Evolutionary conservation across 768 basidiomycete species (phyloP).

Genomic region (Xanthoconium stramineum): DNA sequence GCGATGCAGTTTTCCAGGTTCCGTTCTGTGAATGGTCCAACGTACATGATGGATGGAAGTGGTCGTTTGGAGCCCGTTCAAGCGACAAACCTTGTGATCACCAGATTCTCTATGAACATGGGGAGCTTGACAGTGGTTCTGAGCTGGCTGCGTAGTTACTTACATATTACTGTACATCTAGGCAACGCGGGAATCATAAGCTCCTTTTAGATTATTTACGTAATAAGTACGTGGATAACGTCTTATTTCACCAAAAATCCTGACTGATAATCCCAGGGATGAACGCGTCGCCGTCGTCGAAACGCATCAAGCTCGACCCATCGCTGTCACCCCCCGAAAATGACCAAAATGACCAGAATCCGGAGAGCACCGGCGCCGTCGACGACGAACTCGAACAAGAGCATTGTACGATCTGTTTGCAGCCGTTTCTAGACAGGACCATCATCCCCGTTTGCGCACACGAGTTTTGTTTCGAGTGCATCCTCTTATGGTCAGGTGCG

Average conservation of each 20-base stretch:
- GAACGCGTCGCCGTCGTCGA: conserved; percentile 23
- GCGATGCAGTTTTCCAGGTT: not conserved
- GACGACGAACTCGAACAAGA: conserved; percentile 17
- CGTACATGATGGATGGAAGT: not conserved
- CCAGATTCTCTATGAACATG: not conserved
- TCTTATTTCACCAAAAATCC: not conserved
- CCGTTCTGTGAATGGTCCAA: not conserved
- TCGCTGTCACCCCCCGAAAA: conserved; percentile 13
- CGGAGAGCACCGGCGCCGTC: not conserved
- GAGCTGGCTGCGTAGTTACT: too few species aligned
- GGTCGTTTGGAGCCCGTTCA: not conserved
- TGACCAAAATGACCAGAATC: not conserved
- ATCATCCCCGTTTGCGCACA: conserved; percentile 85
- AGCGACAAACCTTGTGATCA: not conserved
- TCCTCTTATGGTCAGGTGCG: conserved; percentile 81
- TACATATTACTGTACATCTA: too few species aligned
- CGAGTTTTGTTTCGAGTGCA: conserved; percentile 91
- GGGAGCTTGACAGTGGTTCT: not conserved
- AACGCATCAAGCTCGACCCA: conserved; percentile 38
- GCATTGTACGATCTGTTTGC: conserved; percentile 85
- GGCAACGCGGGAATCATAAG: too few species aligned
- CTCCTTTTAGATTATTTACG: not conserved
- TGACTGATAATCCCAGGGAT: not conserved
- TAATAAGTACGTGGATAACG: not conserved
- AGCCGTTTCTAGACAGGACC: conserved; percentile 70